Base-by-base conservation (phyloP, 371 early-diverging fungal genomes). In the Mucor piriformis region DNA sequence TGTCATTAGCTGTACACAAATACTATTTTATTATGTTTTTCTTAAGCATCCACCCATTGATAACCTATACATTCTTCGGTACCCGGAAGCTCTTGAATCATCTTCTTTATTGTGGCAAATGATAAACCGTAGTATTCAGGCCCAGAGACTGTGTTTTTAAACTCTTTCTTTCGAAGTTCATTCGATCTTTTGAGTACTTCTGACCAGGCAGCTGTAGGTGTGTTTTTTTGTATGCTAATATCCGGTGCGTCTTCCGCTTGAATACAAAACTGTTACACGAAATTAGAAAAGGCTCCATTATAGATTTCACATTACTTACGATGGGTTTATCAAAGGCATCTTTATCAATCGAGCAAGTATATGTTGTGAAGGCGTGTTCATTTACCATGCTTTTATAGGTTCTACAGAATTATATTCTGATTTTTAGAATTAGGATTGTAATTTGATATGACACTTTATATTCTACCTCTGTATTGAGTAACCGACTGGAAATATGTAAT, bases 91-190 rank as follows among this genome's bases (percentile, higher is more conserved):
- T 62, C 50, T 33, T 62, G 56, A 37, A 62, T 56, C 57, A 62
- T 49, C 34, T 62, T 44, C 25, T 43, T 55, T 21, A 56, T 51
- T 12, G 49, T 49, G 25, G 56, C 32, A 50, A 92, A 87, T 13
- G 95, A 81, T 57, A 95, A 87, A 0, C 95, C 96, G 74, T 88
- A 95, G 63, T 90, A 93, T 59, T 95, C 96, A 2, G 95, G 94
- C 8, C 96, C 96, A 5, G 92, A 92, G 1, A 91, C 89, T 13
- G 92, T 88, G 48, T 89, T 92, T 37, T 87, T 83, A 54, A 86
- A 85, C 25, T 85, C 85, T 8, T 87, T 82, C 37, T 89, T 84
- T 34, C 92, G 86, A 37, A 94, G 76, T 35, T 79, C 76, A 51
- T 92, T 88, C 8, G 92, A 88, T 23, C 81, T 72, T 64, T 89